phyloP scores from a whole-genome alignment of 2,329 filamentous ascomycete genomes.

The Neocucurbitaria cava region DNA sequence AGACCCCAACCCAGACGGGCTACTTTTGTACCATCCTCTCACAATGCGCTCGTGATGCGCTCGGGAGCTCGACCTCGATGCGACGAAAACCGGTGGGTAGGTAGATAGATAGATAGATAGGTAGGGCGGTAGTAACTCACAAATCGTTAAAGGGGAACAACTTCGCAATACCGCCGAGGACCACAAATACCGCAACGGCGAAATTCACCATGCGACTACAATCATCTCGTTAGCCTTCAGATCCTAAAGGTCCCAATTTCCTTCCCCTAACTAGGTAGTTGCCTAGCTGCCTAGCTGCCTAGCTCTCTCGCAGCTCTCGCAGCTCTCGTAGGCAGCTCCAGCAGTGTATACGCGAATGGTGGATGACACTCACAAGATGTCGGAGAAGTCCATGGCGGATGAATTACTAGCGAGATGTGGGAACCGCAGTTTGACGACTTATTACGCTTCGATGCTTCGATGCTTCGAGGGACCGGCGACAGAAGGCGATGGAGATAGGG shows the following conservation, averaged over 20 bases:
- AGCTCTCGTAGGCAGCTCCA: slow-evolving; percentile 1
- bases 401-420: slow-evolving; percentile 37
- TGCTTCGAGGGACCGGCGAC: slow-evolving; percentile 1
- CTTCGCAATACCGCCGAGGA: slow-evolving; percentile 80
- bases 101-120: slow-evolving; percentile 6
- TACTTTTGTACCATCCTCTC: neutral
- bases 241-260: slow-evolving; percentile 8
- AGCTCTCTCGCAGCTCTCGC: slow-evolving; percentile 21
- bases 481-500: slow-evolving; percentile 10
- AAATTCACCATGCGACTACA: slow-evolving; percentile 92
- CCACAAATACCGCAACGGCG: slow-evolving; percentile 83
- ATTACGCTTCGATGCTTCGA: neutral
- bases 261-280: too few relatives aligned
- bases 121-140: slow-evolving; percentile 49
- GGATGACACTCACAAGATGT: slow-evolving; percentile 83
- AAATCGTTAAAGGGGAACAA: slow-evolving; percentile 63
- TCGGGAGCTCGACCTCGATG: neutral
- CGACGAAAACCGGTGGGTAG: too few relatives aligned
- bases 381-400: slow-evolving; percentile 81
- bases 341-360: too few relatives aligned
- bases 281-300: slow-evolving; percentile 16
- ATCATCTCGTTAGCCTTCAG: slow-evolving; percentile 19
- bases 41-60: neutral
- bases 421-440: slow-evolving; percentile 42
- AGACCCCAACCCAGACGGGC: neutral